Base-by-base conservation (phyloP, 306 rosid species). In the Delonix regia region DNA sequence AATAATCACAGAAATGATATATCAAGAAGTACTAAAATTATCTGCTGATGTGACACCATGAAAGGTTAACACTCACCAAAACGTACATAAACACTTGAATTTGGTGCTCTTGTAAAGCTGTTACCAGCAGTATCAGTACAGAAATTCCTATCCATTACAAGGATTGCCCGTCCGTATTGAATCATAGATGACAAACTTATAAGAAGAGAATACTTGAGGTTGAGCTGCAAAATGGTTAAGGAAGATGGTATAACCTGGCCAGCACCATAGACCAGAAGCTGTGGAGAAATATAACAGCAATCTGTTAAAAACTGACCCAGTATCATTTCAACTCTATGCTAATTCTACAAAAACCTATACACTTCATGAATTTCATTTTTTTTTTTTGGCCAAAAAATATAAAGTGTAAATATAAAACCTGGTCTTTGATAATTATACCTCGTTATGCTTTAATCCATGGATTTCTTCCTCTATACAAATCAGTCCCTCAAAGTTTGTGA, bases 251-350 rank as follows among this genome's bases (percentile, higher is more conserved):
- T 82, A 74, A 92, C 97, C 75, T 87, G 82, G 78, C 97, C 98
- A 44, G 91, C 90, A 74, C 97, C 98, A 86, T 92, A 94, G 44
- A 94, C 98, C 69, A 92, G 85, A 83, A 94, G 89, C 98, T 94
- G 93, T 7, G 78, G 42, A 64, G 65, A 52, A 60, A 77, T 52
- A 69, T 41, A 10, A 63, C 64, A 82, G 7, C 39, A 80, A 49
- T 21, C 9, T 41, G 68, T 88, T 62, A 80, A 74, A 82, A 67
- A 64, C n/a, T 25, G 60, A 53, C 42, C 77, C 55, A 14, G 38
- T 48, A 15, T 53, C 45, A 44, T 64, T 19, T 73, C 64, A 55
- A 62, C 66, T 74, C 18, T 10, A 24, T 3, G 25, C 60, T 11
- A 33, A 61, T 77, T 51, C 9, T 69, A 8, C 65, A 16, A 18